phyloP scores from a whole-genome alignment of 2,329 filamentous ascomycete genomes.

The Aspergillus fumigatiaffinis region DNA sequence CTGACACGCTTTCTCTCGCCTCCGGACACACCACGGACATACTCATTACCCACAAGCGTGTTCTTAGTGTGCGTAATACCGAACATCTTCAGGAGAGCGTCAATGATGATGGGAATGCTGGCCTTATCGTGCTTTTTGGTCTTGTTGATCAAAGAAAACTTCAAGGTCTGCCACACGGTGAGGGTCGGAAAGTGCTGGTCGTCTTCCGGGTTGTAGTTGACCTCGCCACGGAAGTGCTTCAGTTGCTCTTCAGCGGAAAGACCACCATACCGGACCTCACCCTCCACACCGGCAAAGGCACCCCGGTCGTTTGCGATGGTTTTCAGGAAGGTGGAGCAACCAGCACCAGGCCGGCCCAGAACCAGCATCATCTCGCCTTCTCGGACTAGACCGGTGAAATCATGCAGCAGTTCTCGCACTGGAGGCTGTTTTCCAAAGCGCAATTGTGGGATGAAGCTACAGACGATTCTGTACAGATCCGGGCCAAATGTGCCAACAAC shows the following conservation, averaged over 20 bases:
- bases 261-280: slow-evolving; percentile 68
- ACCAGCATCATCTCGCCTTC: slow-evolving; percentile 71
- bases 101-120: slow-evolving; percentile 65
- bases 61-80: slow-evolving; percentile 71
- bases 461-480: slow-evolving; percentile 66
- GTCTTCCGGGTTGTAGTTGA: slow-evolving; percentile 75
- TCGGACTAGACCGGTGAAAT: slow-evolving; percentile 64
- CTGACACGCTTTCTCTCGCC: slow-evolving; percentile 77
- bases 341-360: slow-evolving; percentile 68
- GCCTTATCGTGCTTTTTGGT: slow-evolving; percentile 62
- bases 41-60: slow-evolving; percentile 72
- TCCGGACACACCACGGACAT: slow-evolving; percentile 69
- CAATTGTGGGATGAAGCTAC: slow-evolving; percentile 50
- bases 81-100: slow-evolving; percentile 71
- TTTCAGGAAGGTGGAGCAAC: slow-evolving; percentile 74
- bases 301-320: slow-evolving; percentile 67
- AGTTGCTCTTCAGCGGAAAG: slow-evolving; percentile 65
- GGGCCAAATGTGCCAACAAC: slow-evolving; percentile 76
- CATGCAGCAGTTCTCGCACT: slow-evolving; percentile 57
- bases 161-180: slow-evolving; percentile 73
- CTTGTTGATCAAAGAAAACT: slow-evolving; percentile 71
- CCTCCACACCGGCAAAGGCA: slow-evolving; percentile 62
- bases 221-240: slow-evolving; percentile 68
- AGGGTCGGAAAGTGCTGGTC: slow-evolving; percentile 70
- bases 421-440: slow-evolving; percentile 47